Base-by-base conservation (phyloP, 108 stramenopile genomes). In the Cylindrotheca fusiformis region DNA sequence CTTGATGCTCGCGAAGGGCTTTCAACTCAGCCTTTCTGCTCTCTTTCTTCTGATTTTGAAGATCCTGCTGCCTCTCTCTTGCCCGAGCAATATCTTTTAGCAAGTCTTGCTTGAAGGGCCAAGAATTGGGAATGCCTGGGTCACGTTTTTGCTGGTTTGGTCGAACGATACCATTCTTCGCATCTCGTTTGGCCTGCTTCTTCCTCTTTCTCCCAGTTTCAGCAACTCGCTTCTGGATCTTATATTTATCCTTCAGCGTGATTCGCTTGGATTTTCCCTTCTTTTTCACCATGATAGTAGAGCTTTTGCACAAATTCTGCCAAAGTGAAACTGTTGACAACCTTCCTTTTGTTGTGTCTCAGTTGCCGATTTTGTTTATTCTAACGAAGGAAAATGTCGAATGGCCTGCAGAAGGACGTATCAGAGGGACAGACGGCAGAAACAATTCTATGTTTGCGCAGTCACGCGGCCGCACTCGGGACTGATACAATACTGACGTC, bases 241-340 rank as follows among this genome's bases (percentile, higher is more conserved):
- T 98, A 84, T 97, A 99, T 72, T 98, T 99, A 81, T 98, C 96
- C 79, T 99, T 94, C 55, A 99, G 88, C 53, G 97, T 92, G 46
- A 77, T 81, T 32, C 99, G 87, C 72, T 97, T 97, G 45, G 96
- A 96, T 81, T 97, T 97, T 28, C 94, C 87, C 86, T 97, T 98
- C 68, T 98, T 97, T 69, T 97, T 96, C 57, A 98, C 97, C 98
- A 99, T 99, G 32, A 29, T 61, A n/a, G n/a, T n/a, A n/a, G n/a
- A n/a, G n/a, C n/a, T n/a, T n/a, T n/a, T n/a, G n/a, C n/a, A n/a
- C n/a, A n/a, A n/a, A n/a, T n/a, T n/a, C n/a, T n/a, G n/a, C n/a
- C n/a, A n/a, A n/a, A n/a, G n/a, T n/a, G n/a, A n/a, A n/a, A n/a
- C n/a, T n/a, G n/a, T n/a, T n/a, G n/a, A n/a, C n/a, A n/a, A n/a